These are phyloP conservation scores for Chiua sp. DNA, from an alignment of 1,284 basidiomycete genomes.

Conservation along the genomic window DNA sequence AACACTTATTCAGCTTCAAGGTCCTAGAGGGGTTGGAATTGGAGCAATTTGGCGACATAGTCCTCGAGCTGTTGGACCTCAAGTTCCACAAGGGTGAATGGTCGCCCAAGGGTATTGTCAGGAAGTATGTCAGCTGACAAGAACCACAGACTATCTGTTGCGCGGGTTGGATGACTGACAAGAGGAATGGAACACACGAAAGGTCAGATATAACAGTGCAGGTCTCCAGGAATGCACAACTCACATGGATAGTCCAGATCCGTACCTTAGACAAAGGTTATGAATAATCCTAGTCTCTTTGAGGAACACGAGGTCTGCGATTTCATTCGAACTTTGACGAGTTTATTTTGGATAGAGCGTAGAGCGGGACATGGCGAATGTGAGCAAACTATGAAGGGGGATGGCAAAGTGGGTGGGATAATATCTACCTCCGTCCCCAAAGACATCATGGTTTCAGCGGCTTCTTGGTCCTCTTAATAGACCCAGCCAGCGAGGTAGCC, in stretches of 20 bases:
- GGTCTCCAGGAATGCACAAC: slow-evolving; percentile 33
- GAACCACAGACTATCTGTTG: slow-evolving; percentile 90
- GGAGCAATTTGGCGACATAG: too few relatives aligned
- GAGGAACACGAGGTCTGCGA: slow-evolving; percentile 96
- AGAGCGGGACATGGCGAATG: slow-evolving; percentile 78
- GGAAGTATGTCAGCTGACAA: slow-evolving; percentile 99
- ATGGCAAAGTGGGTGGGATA: slow-evolving; percentile 18
- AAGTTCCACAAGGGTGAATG: slow-evolving; percentile 95
- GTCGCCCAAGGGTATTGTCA: too few relatives aligned
- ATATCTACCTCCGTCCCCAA: slow-evolving; percentile 72
- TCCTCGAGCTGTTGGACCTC: too few relatives aligned
- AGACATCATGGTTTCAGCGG: slow-evolving; percentile 81
- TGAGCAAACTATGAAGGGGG: slow-evolving; percentile 36
- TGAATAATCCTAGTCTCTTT: slow-evolving; percentile 99
- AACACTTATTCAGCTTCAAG: too few relatives aligned
- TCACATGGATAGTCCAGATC: slow-evolving; percentile 93
- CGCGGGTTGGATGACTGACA: slow-evolving; percentile 15
- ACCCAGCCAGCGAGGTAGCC: slow-evolving; percentile 95
- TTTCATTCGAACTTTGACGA: slow-evolving; percentile 99
- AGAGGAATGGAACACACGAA: too few relatives aligned
- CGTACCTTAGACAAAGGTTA: slow-evolving; percentile 92
- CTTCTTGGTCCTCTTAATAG: slow-evolving; percentile 80
- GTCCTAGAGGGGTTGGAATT: too few relatives aligned
- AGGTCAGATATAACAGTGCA: not conserved
- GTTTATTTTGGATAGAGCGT: slow-evolving; percentile 93